Evolutionary conservation across 2,329 filamentous ascomycete genomes (phyloP), one percentile per base, ranked within the genome.

Genomic region (Epichloe bromicola): DNA sequence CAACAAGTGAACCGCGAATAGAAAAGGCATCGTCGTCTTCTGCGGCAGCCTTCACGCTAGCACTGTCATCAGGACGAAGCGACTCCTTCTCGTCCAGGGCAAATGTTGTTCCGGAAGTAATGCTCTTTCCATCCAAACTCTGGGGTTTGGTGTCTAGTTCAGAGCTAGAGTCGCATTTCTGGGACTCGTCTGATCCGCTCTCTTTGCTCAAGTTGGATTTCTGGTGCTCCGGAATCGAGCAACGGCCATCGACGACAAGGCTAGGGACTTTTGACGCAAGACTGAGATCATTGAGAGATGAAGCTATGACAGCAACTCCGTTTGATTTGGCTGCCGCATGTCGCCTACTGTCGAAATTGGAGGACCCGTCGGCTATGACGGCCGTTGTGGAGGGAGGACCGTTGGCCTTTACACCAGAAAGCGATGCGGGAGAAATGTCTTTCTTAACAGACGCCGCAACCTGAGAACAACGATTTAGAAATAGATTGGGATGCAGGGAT

Each of bases 81-180:
- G 90, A 96, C 65, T 96, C 91, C 65, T 96, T 96, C 67, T 97
- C 91, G 61, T 97, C 91, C 63, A 96, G 74, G n/a, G 88, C 89
- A 69, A 95, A 96, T 0, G 91, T 96, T 4, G 88, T 95, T 15
- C 88, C 88, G 26, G 91, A 97, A 4, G 88, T 88, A 60, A 94
- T 87, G 65, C 90, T 96, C 70, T 96, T 96, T 46, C 87, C 89
- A 65, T 96, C 91, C 40, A 95, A 75, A 63, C 89, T 96, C 37
- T 88, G 85, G 48, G 88, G 87, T 67, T 96, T 96, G 3, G 83
- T 89, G 39, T 74, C 80, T 30, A 82, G 67, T 51, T 84, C 80
- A 3, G 80, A 84, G 58, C 70, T 77, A 2, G 80, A 83, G 61
- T 84, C 80, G 41, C 77, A 75, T 60, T 73, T 73, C 56, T 75